phyloP scores from a whole-genome alignment of 2,329 filamentous ascomycete species.

The Claviceps spartinae region DNA sequence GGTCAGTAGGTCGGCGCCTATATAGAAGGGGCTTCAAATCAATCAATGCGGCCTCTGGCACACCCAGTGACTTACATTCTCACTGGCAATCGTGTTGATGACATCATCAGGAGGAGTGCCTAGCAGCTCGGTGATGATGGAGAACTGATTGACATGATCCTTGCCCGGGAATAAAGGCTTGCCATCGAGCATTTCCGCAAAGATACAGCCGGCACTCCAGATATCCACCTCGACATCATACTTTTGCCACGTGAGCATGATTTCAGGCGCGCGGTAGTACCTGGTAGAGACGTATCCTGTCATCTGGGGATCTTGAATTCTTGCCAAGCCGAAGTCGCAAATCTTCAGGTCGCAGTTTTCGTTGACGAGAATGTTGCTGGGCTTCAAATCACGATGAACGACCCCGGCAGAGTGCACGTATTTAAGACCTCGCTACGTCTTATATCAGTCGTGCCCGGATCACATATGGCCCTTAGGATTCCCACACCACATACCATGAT shows the following conservation, averaged over 20 bases:
- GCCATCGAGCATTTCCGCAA: conserved; percentile 97
- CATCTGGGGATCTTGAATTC: conserved; percentile 99
- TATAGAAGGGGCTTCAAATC: background rate
- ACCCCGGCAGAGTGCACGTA: conserved; percentile 98
- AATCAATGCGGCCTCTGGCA: background rate
- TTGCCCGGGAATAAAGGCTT: conserved; percentile 98
- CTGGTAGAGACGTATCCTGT: conserved; percentile 96
- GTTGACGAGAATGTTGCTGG: conserved; percentile 97
- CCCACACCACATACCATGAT: conserved; percentile 55
- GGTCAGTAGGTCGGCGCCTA: background rate
- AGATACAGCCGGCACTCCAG: conserved; percentile 98
- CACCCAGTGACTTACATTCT: conserved; percentile 54
- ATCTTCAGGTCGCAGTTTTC: conserved; percentile 99
- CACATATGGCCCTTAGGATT: background rate
- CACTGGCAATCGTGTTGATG: conserved; percentile 95
- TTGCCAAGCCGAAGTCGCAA: conserved; percentile 93
- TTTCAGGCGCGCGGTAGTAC: conserved; percentile 97
- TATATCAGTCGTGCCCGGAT: conserved; percentile 6
- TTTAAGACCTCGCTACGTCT: conserved; percentile 74
- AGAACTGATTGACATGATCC: conserved; percentile 99
- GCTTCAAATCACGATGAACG: conserved; percentile 93
- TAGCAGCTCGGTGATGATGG: conserved; percentile 94
- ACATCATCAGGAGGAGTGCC: conserved; percentile 97
- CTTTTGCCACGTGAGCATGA: conserved; percentile 99
- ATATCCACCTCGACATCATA: conserved; percentile 99